Percentiles rank a stretch among this genome's conserved stretches.
Conservation (phyloP, 202 grass and related monocot genomes). For the Carex sylvatica region DNA sequence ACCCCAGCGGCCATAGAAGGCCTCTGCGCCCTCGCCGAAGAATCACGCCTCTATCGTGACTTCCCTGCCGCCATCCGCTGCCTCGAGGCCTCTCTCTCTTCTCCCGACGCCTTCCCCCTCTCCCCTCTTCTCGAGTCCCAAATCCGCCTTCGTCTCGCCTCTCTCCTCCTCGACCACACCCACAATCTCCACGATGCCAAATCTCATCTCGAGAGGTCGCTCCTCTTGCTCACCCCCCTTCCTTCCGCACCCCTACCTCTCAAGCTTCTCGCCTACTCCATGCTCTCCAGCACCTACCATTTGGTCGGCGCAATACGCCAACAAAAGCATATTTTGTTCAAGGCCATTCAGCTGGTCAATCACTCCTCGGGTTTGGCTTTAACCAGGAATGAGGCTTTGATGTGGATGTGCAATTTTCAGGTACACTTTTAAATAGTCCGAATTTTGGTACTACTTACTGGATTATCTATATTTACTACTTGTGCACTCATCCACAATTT, state of each 20-base stretch:
- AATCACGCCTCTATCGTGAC: constrained; percentile 69
- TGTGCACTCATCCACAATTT: too few species aligned
- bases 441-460: too few species aligned
- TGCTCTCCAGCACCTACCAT: constrained; percentile 52
- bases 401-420: constrained; percentile 75
- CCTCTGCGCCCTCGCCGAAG: constrained; percentile 79
- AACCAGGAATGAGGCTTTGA: constrained; percentile 30
- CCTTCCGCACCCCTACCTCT: constrained; percentile 60
- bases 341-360: constrained; percentile 52
- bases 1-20: constrained; percentile 48
- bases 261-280: constrained; percentile 70
- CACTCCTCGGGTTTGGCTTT: constrained; percentile 38
- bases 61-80: constrained; percentile 47
- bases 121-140: constrained; percentile 74
- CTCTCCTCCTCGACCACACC: constrained; percentile 44
- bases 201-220: constrained; percentile 67
- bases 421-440: not conserved
- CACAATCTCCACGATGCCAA: constrained; percentile 53
- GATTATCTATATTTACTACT: not conserved
- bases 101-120: constrained; percentile 42
- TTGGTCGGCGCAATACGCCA: constrained; percentile 49
- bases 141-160: constrained; percentile 63
- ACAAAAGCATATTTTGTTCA: constrained; percentile 65
- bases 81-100: constrained; percentile 55
- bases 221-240: constrained; percentile 55